These are phyloP conservation scores for Actinomucor elegans DNA, from an alignment of 371 early-diverging fungal species.

Conservation along the genomic window DNA sequence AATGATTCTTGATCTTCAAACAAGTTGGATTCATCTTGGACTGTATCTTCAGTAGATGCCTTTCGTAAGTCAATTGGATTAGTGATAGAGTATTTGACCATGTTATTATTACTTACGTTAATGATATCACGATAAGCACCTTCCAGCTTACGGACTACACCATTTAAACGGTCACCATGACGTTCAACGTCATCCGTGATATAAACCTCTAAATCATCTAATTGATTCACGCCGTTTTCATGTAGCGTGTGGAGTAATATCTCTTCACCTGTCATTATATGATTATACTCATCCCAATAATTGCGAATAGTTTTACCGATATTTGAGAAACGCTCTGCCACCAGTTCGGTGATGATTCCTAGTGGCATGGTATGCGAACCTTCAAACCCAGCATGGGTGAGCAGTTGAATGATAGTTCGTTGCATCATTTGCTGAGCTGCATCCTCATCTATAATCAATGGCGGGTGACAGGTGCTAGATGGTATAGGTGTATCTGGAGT, in stretches of 20 bases:
- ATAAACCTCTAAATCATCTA: conserved; percentile 70
- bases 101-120: conserved; percentile 19
- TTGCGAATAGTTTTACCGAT: conserved; percentile 78
- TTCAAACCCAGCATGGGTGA: conserved; percentile 90
- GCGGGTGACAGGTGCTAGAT: conserved; percentile 17
- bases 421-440: conserved; percentile 62
- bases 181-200: conserved; percentile 74
- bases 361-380: conserved; percentile 63
- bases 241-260: conserved; percentile 82
- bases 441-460: conserved; percentile 50
- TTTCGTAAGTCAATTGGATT: background rate
- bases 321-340: conserved; percentile 74
- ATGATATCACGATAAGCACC: conserved; percentile 56
- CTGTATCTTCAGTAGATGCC: conserved; percentile 19
- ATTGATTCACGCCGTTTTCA: conserved; percentile 70
- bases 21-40: conserved; percentile 36
- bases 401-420: conserved; percentile 61
- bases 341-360: conserved; percentile 73
- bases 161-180: conserved; percentile 67
- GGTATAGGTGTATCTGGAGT: conserved; percentile 24
- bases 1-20: conserved; percentile 58
- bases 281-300: conserved; percentile 74
- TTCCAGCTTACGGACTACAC: conserved; percentile 69
- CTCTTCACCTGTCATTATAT: conserved; percentile 76
- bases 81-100: background rate